Base-by-base conservation (phyloP, 805 yeast species). In the Nakazawaea ernobii region DNA sequence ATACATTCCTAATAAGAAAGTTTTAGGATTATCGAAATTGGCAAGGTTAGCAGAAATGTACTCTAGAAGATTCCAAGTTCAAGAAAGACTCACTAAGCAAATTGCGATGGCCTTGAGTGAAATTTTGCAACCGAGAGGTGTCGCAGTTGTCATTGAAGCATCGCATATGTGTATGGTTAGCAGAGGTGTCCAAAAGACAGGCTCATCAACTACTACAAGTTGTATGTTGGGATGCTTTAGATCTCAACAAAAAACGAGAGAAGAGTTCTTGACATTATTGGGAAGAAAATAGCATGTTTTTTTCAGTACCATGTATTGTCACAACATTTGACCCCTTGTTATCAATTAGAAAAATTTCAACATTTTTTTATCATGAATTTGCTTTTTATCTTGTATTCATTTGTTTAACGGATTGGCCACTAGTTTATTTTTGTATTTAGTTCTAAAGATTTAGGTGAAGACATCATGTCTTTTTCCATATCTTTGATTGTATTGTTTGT, bases 131-230 rank as follows among this genome's bases (percentile, higher is more conserved):
- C 99, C 99, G 14, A 78, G 91, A 59, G 99, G 99, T 52, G 99
- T 94, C 8, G 99, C 98, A 1, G 99, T 94, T 36, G 98, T 94
- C 27, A 90, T 94, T 59, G 99, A 94, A 67, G 97, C 97, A 15
- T 80, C 92, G 2, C 99, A 94, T 63, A 94, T 94, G 99, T 94
- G 99, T 66, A 94, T 94, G 99, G 98, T 92, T 27, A 88, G 95
- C 64, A 79, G 99, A 62, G 99, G 99, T 48, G 88, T 94, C 27
- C 97, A 94, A 66, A 94, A 94, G 67, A 81, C 96, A 0, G 97
- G 98, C 1, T 86, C 96, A 15, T 77, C 86, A 15, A 94, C 99
- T 2, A 82, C 90, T 32, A 94, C 99, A 15, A 87, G 96, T 59
- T 92, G 98, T 62, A 92, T 94, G 97, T 75, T 94, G 57, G 99